phyloP scores from a whole-genome alignment of 2,329 filamentous ascomycete species.

The Botrytis squamosa region DNA sequence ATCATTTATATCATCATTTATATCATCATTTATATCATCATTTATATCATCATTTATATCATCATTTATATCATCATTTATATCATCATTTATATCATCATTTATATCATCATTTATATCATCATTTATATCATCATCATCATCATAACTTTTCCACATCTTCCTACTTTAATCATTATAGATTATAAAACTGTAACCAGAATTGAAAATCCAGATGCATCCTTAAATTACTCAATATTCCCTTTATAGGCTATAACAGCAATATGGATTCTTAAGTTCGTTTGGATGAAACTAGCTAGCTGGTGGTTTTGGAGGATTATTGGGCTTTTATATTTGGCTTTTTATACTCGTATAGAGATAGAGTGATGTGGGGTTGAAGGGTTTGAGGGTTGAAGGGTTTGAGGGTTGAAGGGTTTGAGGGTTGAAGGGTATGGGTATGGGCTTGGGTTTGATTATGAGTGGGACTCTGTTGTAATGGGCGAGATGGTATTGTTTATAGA shows the following conservation, averaged over 20 bases:
- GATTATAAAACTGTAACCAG: background rate
- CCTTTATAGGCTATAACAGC: accelerated
- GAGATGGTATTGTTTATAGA: too few relatives aligned
- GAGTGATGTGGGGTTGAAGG: background rate
- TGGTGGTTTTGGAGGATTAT: background rate
- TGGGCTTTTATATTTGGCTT: background rate
- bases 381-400: background rate
- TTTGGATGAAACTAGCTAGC: background rate
- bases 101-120: too few relatives aligned
- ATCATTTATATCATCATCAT: too few relatives aligned
- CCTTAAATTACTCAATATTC: too few relatives aligned
- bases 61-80: too few relatives aligned
- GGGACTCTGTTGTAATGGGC: too few relatives aligned
- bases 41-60: too few relatives aligned
- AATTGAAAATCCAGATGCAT: background rate
- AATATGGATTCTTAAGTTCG: background rate
- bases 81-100: too few relatives aligned
- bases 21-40: too few relatives aligned
- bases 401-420: background rate
- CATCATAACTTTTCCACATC: background rate
- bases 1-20: too few relatives aligned
- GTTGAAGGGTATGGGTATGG: too few relatives aligned
- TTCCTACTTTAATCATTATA: background rate
- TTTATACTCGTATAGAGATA: background rate
- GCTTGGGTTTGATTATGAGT: too few relatives aligned